Evolutionary conservation across 1,284 basidiomycete species (phyloP).

Genomic region (Ganoderma leucocontextum): DNA sequence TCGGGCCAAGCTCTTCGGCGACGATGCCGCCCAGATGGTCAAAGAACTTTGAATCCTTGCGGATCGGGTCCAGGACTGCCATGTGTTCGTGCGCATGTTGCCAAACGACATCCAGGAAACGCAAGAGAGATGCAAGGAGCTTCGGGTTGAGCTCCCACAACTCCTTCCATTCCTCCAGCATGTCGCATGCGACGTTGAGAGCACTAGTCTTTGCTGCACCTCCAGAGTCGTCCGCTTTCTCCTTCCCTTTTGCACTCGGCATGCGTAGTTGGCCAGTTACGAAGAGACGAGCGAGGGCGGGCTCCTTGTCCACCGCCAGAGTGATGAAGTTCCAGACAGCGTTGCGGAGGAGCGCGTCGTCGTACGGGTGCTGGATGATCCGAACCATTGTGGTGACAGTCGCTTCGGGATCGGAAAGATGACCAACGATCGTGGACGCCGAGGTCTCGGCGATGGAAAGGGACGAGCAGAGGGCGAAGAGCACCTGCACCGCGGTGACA

Average conservation of each 20-base stretch:
- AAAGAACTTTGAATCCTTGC: conserved; percentile 71
- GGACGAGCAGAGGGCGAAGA: conserved; percentile 73
- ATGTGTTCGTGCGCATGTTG: conserved; percentile 84
- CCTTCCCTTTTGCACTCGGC: conserved; percentile 53
- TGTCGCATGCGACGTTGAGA: conserved; percentile 70
- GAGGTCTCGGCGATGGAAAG: conserved; percentile 66
- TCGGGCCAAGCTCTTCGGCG: conserved; percentile 69
- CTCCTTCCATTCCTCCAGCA: conserved; percentile 73
- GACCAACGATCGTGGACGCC: conserved; percentile 74
- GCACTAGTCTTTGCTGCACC: conserved; percentile 54
- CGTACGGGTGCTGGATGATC: conserved; percentile 75
- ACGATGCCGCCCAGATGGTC: conserved; percentile 66
- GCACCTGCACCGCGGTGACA: conserved; percentile 68
- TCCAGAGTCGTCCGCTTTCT: conserved; percentile 40
- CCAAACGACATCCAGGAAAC: conserved; percentile 87
- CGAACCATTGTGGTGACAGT: conserved; percentile 68
- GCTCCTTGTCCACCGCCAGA: conserved; percentile 86
- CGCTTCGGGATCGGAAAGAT: conserved; percentile 75
- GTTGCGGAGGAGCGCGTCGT: conserved; percentile 72
- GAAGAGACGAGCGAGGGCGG: conserved; percentile 86
- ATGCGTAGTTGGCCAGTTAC: conserved; percentile 75
- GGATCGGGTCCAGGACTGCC: conserved; percentile 60
- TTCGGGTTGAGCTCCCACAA: conserved; percentile 81
- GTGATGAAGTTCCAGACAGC: conserved; percentile 88
- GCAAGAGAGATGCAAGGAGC: conserved; percentile 77